Base-by-base conservation (phyloP, 805 yeast genomes). In the Yamadazyma phyllophila region DNA sequence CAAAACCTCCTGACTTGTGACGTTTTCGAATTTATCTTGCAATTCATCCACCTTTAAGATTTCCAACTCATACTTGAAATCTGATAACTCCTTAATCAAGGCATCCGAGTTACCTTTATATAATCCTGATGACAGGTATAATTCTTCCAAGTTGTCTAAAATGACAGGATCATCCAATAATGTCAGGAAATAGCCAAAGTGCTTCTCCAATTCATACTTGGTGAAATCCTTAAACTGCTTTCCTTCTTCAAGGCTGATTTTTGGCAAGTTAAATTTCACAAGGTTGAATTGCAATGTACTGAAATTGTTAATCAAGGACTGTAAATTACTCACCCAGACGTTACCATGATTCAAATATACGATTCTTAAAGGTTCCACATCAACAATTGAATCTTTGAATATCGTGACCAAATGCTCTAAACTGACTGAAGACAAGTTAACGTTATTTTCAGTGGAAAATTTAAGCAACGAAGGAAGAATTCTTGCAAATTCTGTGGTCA, bases 41-140 rank as follows among this genome's bases (percentile, higher is more conserved):
- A 58, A 42, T 41, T 55, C 60, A 43, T 57, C 59, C 6, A 38
- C 46, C 30, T 48, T 45, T n/a, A 62, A 48, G n/a, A 56, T 45
- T 14, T 45, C 44, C 39, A 63, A 46, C 36, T 61, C 60, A 7
- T 44, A 38, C 12, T 46, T 44, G 43, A 51, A 58, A 2, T 33
- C 39, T 26, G 52, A 50, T 32, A 59, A 44, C 29, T 52, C 10
- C 13, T 12, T 13, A 4, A 31, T 10, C 2, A 39, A n/a, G 17
- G 24, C 17, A 4, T 40, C 41, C 9, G 43, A n/a, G 14, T 16
- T 34, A n/a, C n/a, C 16, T 30, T 31, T 24, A n/a, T 20, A 32
- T 3, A 38, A 31, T 8, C 35, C 35, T 6, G 29, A n/a, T 26
- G 31, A 7, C 33, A 36, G 30, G 48, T 38, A 57, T 32, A 53